Evolutionary conservation across 768 basidiomycete genomes (phyloP), one percentile per base, ranked within the genome.

Genomic region (Termitomyces sp.): DNA sequence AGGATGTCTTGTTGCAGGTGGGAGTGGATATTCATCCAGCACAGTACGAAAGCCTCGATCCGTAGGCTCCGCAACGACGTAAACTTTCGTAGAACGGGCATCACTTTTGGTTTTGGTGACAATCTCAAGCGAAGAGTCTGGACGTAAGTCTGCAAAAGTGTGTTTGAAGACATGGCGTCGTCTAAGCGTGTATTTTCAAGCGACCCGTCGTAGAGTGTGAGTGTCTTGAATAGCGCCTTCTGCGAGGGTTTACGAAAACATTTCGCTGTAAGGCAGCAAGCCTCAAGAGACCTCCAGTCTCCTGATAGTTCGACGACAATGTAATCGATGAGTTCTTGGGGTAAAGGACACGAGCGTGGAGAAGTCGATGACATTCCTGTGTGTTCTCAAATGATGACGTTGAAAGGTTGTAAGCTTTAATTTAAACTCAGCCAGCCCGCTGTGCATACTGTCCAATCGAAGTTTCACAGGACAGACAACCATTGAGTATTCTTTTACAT

Each of bases 231-330:
- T 3, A 52, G 50, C 8, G 49, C 33, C 35, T 40, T 51, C 28
- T 61, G 60, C 10, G 50, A 61, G 26, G 49, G 40, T n/a, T 26
- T 18, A 5, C 55, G 55, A 38, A 61, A 47, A 33, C 14, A 30
- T 40, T 30, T 50, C 18, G 55, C 48, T 18, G 35, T 23, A 7
- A 51, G 23, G 43, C 59, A 52, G 36, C 55, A 61, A 26, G 43
- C 55, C 30, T 61, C 43, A 10, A 61, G 55, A 1, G 44, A 47
- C 52, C n/a, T 51, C 55, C 50, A 52, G 33, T 61, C 50, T 5
- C 50, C 60, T 46, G 60, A 56, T 28, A 52, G 35, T 44, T 61
- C 60, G 28, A 40, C 43, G 14, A 61, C 40, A 13, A 61, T 53
- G 16, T 44, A 43, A 14, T 52, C 41, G 12, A 56, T 52, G 26